phyloP scores from a whole-genome alignment of 129 eudicot genomes.

The Centrapalus pauciflorus region DNA sequence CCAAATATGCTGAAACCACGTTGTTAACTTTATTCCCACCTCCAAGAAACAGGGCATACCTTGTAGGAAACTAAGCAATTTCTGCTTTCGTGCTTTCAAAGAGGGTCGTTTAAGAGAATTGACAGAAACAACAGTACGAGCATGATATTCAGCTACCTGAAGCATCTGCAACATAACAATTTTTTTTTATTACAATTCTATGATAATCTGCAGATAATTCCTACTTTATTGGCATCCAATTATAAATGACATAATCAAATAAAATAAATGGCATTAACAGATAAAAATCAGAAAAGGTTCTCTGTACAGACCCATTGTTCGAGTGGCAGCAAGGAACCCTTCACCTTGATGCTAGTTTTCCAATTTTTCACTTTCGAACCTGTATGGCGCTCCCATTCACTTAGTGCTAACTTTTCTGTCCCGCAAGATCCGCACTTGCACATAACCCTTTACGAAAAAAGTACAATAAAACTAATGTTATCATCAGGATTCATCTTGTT shows the following conservation, averaged over 20 bases:
- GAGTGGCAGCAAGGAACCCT: constrained; percentile 63
- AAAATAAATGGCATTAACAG: neutral
- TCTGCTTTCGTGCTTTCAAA: constrained; percentile 82
- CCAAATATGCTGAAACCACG: neutral
- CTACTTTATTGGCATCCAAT: neutral
- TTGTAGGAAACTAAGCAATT: constrained; percentile 76
- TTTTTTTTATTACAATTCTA: neutral
- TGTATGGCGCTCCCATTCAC: constrained; percentile 90
- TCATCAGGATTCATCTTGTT: neutral
- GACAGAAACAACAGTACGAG: constrained; percentile 59
- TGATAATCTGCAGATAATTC: neutral
- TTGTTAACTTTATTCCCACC: neutral
- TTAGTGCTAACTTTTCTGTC: constrained; percentile 62
- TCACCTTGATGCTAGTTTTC: constrained; percentile 68
- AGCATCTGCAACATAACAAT: constrained; percentile 61
- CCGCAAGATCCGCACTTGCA: constrained; percentile 89
- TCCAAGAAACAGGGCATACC: constrained; percentile 35
- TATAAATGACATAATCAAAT: neutral
- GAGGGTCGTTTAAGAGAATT: constrained; percentile 89
- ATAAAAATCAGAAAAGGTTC: constrained; percentile 11
- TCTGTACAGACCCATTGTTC: constrained; percentile 76
- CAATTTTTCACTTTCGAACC: constrained; percentile 78
- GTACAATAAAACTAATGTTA: constrained; percentile 1
- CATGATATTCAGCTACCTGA: constrained; percentile 90
- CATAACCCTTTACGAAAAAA: constrained; percentile 46